Conservation (phyloP, 768 basidiomycete species). For the Neoboletus magnificus region DNA sequence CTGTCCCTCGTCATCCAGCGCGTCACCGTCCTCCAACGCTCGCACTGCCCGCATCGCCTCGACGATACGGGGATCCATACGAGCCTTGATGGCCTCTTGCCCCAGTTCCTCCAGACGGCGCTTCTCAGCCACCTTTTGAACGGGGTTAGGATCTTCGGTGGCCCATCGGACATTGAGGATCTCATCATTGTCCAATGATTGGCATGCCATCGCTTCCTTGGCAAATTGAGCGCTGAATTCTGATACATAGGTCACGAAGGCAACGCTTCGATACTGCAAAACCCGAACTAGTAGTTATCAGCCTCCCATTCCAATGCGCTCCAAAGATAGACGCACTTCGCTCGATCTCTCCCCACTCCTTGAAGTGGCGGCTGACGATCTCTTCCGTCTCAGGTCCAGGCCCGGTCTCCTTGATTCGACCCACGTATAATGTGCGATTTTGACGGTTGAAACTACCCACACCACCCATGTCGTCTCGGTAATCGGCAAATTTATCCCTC, state of each 20-base stretch:
- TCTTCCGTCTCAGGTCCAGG: slow-evolving; percentile 89
- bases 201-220: slow-evolving; percentile 98
- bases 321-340: slow-evolving; percentile 56
- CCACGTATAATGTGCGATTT: slow-evolving; percentile 93
- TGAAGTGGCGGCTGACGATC: slow-evolving; percentile 87
- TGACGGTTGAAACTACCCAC: slow-evolving; percentile 94
- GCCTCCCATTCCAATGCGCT: neutral
- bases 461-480: slow-evolving; percentile 99
- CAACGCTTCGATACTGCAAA: slow-evolving; percentile 90
- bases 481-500: slow-evolving; percentile 94
- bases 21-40: slow-evolving; percentile 79
- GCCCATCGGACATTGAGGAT: slow-evolving; percentile 99
- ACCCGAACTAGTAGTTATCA: slow-evolving; percentile 62
- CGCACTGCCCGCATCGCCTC: slow-evolving; percentile 85
- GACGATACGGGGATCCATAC: slow-evolving; percentile 84
- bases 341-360: slow-evolving; percentile 93
- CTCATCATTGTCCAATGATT: slow-evolving; percentile 95
- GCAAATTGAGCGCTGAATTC: slow-evolving; percentile 92
- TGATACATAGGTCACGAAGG: slow-evolving; percentile 91
- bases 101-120: slow-evolving; percentile 80
- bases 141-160: slow-evolving; percentile 97
- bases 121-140: slow-evolving; percentile 82
- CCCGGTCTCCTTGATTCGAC: slow-evolving; percentile 89
- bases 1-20: slow-evolving; percentile 36
- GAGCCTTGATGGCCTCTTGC: slow-evolving; percentile 78